A percentile compares a stretch with the other conserved stretches of the same genome.
phyloP scores from a whole-genome alignment of 352 stramenopile species.

The Phytophthora hibernalis region DNA sequence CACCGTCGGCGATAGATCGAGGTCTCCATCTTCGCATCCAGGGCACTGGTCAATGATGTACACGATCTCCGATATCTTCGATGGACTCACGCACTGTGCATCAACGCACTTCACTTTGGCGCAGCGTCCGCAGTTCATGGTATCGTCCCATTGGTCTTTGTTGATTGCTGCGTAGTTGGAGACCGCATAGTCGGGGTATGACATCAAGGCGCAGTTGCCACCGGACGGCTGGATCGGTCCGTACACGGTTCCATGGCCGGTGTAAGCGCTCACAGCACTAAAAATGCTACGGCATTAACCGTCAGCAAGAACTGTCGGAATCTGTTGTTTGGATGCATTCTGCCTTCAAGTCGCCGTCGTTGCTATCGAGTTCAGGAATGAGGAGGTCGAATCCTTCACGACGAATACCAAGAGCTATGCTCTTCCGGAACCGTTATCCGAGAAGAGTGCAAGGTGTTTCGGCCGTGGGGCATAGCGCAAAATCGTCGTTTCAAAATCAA shows the following conservation, averaged over 20 bases:
- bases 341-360: not conserved
- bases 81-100: constrained; percentile 11
- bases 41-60: constrained; percentile 33
- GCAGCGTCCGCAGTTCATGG: constrained; percentile 30
- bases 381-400: constrained; percentile 1
- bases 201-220: constrained; percentile 35
- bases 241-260: constrained; percentile 26
- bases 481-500: constrained; percentile 28
- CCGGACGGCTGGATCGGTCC: constrained; percentile 21
- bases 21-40: constrained; percentile 23
- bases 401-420: constrained; percentile 23
- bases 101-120: constrained; percentile 29
- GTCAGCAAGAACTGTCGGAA: constrained; percentile 11
- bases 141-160: constrained; percentile 27
- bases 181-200: constrained; percentile 7
- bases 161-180: constrained; percentile 31
- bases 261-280: constrained; percentile 5
- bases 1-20: constrained; percentile 28
- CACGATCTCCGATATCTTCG: constrained; percentile 23
- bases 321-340: constrained; percentile 15
- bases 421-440: constrained; percentile 23
- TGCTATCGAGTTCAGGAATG: constrained; percentile 27
- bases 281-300: constrained; percentile 14
- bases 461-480: not conserved
- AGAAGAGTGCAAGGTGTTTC: constrained; percentile 22